Conservation (phyloP, 768 basidiomycete genomes). For the Boletus reticulatus region DNA sequence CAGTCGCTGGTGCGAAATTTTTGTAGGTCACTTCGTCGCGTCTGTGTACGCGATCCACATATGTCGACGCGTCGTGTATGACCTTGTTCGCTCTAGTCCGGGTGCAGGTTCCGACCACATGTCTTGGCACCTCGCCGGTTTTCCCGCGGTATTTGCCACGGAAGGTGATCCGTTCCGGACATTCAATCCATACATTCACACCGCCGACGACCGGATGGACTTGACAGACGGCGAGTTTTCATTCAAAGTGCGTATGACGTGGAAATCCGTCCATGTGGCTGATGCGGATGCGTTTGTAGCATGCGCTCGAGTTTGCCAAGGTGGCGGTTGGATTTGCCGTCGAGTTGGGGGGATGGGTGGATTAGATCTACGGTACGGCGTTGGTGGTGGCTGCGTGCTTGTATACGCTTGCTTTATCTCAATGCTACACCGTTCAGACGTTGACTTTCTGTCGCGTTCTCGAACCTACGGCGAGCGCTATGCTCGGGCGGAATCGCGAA, state of each 20-base stretch:
- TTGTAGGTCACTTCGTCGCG: conserved; percentile 26
- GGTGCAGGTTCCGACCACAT: conserved; percentile 46
- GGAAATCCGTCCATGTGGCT: neutral
- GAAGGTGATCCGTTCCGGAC: conserved; percentile 41
- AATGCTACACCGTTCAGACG: no score
- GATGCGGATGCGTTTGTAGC: conserved; percentile 16
- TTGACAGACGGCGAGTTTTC: conserved; percentile 40
- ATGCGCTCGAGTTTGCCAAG: conserved; percentile 62
- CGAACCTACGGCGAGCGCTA: no score
- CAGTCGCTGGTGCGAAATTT: conserved; percentile 17
- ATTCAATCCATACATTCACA: conserved; percentile 42
- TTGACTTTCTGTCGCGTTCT: no score
- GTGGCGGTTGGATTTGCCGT: conserved; percentile 55
- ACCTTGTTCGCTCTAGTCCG: conserved; percentile 12
- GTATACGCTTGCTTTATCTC: no score
- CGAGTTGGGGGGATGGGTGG: conserved; percentile 37
- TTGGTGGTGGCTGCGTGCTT: no score
- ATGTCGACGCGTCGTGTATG: neutral
- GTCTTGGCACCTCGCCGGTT: conserved; percentile 42
- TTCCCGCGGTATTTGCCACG: conserved; percentile 40
- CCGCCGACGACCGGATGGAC: conserved; percentile 23
- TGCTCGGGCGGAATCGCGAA: no score
- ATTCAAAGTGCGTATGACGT: conserved; percentile 26
- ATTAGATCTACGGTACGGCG: neutral
- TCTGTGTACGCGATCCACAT: neutral